Evolutionary conservation across 108 stramenopile species (phyloP), one percentile per base, ranked within the genome.

Genomic region (Pelagomonas calceolata): DNA sequence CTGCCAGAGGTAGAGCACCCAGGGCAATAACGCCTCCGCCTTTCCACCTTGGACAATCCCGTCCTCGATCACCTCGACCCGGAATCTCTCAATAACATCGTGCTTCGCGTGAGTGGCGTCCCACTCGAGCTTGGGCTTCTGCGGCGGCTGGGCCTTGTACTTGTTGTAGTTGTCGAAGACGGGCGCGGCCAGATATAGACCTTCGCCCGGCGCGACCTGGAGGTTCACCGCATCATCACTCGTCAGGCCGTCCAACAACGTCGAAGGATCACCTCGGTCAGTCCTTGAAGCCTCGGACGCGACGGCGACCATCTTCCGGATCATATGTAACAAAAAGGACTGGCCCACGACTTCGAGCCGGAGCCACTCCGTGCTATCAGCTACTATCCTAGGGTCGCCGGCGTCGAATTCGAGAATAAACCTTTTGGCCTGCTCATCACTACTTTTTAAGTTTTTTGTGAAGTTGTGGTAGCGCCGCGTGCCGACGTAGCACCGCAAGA

Each of bases 291-390:
- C 81, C 72, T 96, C 93, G 17, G 91, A 71, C 15, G 90, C 91
- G 31, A 91, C 71, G 34, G 82, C 82, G 32, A 98, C 85, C 98
- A 99, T 99, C 72, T 98, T 97, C 34, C 98, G 90, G 66, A 99
- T 98, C 75, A 98, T 97, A 75, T 99, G 88, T 46, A 99, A 75
- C 33, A 99, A 68, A 78, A 99, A 99, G 37, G 92, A 90, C 76
- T 98, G 96, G 4, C 98, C 98, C 32, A 84, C 69, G 16, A 98
- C 89, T 69, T 87, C 83, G 30, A 93, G 82, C 12, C 87, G 87
- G 39, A 94, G 82, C 86, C 90, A 90, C 81, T 97, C 88, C 43
- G 89, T 73, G 26, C 79, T 86, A 66, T 82, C 64, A 34, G 21
- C 68, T 29, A 34, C 29, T 32, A 92, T 70, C 17, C 91, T 74